These are phyloP conservation scores for Pythium biforme DNA, from an alignment of 352 stramenopile genomes.

Conservation along the genomic window DNA sequence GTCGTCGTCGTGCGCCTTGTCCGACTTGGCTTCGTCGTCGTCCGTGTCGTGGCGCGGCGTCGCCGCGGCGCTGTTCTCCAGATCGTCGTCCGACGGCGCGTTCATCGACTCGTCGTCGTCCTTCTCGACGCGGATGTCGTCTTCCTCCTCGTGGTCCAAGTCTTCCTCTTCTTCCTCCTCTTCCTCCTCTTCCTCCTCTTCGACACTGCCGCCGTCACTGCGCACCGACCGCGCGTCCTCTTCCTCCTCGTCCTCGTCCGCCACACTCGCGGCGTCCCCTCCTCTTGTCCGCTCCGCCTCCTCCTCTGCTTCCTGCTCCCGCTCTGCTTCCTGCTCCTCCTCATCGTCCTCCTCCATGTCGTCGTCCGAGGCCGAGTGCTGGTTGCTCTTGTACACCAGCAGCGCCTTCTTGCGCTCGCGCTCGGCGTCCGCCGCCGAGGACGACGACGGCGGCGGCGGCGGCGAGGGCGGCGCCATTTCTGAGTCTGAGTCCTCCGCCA, in stretches of 20 bases:
- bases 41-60: conserved; percentile 47
- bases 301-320: too few relatives aligned
- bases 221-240: conserved; percentile 25
- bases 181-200: conserved; percentile 33
- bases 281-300: conserved; percentile 36
- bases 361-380: conserved; percentile 59
- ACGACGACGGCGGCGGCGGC: too few relatives aligned
- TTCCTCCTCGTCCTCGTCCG: conserved; percentile 31
- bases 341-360: conserved; percentile 48
- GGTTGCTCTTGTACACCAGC: conserved; percentile 75
- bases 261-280: conserved; percentile 37
- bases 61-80: conserved; percentile 49
- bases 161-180: conserved; percentile 27
- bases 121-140: conserved; percentile 64
- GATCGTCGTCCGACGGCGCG: conserved; percentile 68
- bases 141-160: conserved; percentile 44
- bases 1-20: conserved; percentile 33
- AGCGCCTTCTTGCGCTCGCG: conserved; percentile 78
- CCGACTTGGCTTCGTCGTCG: conserved; percentile 26
- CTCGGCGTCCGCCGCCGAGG: conserved; percentile 19
- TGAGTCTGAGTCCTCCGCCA: conserved; percentile 28
- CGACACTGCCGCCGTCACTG: conserved; percentile 25
- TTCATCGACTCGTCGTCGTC: conserved; percentile 79
- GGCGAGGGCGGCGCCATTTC: conserved; percentile 30
- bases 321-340: too few relatives aligned